Evolutionary conservation across 225 moss, liverwort and hornwort species (phyloP), one percentile per base, ranked within the genome.

Genomic region (Ulota crispa): DNA sequence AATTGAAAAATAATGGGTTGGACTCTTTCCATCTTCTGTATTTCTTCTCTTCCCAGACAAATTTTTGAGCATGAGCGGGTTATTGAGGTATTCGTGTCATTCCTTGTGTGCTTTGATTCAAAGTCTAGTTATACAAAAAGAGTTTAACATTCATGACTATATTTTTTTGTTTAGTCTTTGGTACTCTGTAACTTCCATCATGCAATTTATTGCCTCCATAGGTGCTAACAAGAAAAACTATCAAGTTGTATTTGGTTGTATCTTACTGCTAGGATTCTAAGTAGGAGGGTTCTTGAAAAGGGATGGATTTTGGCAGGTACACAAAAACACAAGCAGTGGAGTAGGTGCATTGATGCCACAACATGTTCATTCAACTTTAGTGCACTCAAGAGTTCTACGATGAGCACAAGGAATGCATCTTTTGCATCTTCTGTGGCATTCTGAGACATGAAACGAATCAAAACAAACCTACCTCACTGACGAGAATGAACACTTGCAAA

Each of bases 341-440:
- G 94, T 92, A 42, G 94, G 95, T 28, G 95, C 94, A 55, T 93
- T 94, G 27, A 90, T 95, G 94, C 39, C 86, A 87, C 76, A 90
- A 85, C 66, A 80, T 82, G 47, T 81, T 82, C 55, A 92, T 80
- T 27, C 90, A 94, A 59, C 56, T 91, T 30, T 50, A 47, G 9
- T 90, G 94, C 18, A 73, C 89, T 21, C 83, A 83, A 72, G 81
- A 28, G 6, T 92, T 83, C 77, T 92, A 81, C 57, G 78, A 93
- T 20, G 63, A 77, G 10, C 72, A 85, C 56, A 62, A 85, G 62
- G 72, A 82, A 42, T 93, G 94, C 82, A 68, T 92, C 16, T 77
- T 90, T 64, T 94, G n/a, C n/a, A n/a, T n/a, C n/a, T n/a, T n/a
- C n/a, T n/a, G 95, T 72, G 85, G 86, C 54, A 21, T 86, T n/a